Evolutionary conservation across 495 filamentous ascomycete genomes (phyloP).

Genomic region (Bacidia gigantensis): DNA sequence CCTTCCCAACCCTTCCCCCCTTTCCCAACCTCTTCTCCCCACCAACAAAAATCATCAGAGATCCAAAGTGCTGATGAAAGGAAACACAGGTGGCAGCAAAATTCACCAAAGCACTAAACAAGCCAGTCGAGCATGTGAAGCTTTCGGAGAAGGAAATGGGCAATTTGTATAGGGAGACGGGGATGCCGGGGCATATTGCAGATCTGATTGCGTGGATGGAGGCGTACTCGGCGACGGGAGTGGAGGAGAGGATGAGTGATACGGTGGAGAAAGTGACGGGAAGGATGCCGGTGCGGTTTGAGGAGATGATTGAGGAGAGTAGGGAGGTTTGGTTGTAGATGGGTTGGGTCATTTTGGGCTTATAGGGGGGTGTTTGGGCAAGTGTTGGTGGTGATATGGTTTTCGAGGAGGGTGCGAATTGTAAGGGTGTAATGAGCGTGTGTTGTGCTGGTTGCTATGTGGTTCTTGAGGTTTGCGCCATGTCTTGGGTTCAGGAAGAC

Average conservation of each 20-base stretch:
- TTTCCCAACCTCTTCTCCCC: too few species aligned
- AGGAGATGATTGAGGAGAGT: slow-evolving; percentile 23
- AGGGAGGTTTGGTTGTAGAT: slow-evolving; percentile 21
- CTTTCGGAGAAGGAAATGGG: slow-evolving; percentile 23
- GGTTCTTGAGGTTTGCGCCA: too few species aligned
- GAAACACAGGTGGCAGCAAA: slow-evolving; percentile 28
- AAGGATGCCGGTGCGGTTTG: slow-evolving; percentile 20
- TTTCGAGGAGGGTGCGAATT: too few species aligned
- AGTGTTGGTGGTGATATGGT: too few species aligned
- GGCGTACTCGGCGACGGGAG: slow-evolving; percentile 22
- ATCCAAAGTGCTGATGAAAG: background rate
- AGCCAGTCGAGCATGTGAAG: slow-evolving; percentile 32
- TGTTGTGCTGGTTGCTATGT: too few species aligned
- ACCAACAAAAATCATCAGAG: too few species aligned
- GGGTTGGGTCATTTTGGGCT: too few species aligned
- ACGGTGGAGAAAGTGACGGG: slow-evolving; percentile 26
- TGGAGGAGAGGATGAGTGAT: slow-evolving; percentile 29
- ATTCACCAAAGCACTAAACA: slow-evolving; percentile 25
- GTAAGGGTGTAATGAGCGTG: too few species aligned
- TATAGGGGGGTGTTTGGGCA: too few species aligned
- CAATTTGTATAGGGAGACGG: slow-evolving; percentile 14
- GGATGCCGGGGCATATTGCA: slow-evolving; percentile 26
- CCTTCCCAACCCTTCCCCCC: background rate
- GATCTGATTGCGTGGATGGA: slow-evolving; percentile 26
- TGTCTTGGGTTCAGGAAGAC: too few species aligned